Evolutionary conservation across 2,329 filamentous ascomycete genomes (phyloP), one percentile per base, ranked within the genome.

Genomic region (Davidsoniella virescens): DNA sequence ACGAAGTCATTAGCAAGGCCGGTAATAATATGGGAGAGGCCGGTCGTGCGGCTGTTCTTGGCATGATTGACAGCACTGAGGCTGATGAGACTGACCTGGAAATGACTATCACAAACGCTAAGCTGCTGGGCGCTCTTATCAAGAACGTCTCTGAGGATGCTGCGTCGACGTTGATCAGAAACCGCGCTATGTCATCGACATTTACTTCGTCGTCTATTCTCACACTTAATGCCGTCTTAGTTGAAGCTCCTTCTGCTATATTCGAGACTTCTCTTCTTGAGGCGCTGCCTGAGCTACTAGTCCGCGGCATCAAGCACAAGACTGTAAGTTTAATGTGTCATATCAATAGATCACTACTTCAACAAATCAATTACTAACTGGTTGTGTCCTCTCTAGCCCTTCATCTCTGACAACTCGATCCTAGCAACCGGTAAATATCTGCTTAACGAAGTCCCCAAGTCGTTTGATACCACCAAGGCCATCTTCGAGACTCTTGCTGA

Each of bases 1-100:
- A 93, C 61, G 90, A 96, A 61, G 92, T 98, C 26, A 82, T 98
- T 54, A 90, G 86, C 70, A 94, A 94, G 66, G 90, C 88, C 16
- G 92, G 92, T 50, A 73, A 74, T 52, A 95, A 90, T 65, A 98
- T 98, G 92, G 88, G 85, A 58, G 92, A 96, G 59, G 70, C 80
- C 18, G 95, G 90, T 44, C 80, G 88, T 50, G 76, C 80, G 54
- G 80, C 88, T n/a, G 87, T 98, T 23, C 70, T 98, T 45, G 76
- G 78, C 41, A 71, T 98, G 45, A 95, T 98, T 59, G 92, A 96
- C 63, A 36, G 45, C 8, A 80, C 80, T 57, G 87, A 94, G 54
- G 69, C 75, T 3, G 84, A 86, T 54, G 84, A 85, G 56, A 73
- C 73, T 43, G 85, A 87, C 60, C 76, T 79, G 62, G 70, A 77